Evolutionary conservation across 495 filamentous ascomycete species (phyloP), one percentile per base, ranked within the genome.

Genomic region (Cercophora newfieldiana): DNA sequence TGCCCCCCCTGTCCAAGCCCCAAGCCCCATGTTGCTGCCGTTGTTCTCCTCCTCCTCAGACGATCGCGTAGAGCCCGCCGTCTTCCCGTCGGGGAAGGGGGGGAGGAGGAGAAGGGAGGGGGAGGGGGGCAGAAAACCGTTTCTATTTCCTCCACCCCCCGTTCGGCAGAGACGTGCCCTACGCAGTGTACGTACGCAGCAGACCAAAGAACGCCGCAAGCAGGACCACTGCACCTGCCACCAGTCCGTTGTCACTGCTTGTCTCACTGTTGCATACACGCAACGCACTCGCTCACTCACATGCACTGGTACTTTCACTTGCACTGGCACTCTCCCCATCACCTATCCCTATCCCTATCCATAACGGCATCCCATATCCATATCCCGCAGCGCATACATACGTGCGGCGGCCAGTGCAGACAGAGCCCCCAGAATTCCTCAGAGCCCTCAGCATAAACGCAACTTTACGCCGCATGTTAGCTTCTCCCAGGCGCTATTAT

Each of bases 71-170:
- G 10, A 44, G 37, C 4, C 10, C 10, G 4, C 37, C 37, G 37
- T 44, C 37, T 44, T n/a, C n/a, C 37, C 37, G 26, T n/a, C 18
- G 21, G 55, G 28, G 55, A n/a, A 56, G 53, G n/a, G 53, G 53
- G 22, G 51, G 53, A 53, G 50, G 50, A 24, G 50, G 49, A 51
- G 19, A 51, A 14, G 48, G n/a, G 25, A 47, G 30, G 30, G 29
- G 25, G 55, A 19, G 8, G 24, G 37, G 59, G 59, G 59, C 21
- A 28, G 59, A 25, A 51, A 53, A 57, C 22, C 54, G 54, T 63
- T 63, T 63, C 61, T 55, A 63, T 63, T 63, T 55, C 61, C 49
- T 63, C 61, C 28, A 48, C 26, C 29, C 49, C 47, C 51, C 50
- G 31, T 55, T 49, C 61, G 61, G 61, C 51, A 63, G 49, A 63